Base-by-base conservation (phyloP, 2,329 filamentous ascomycete species). In the Septoria linicola region DNA sequence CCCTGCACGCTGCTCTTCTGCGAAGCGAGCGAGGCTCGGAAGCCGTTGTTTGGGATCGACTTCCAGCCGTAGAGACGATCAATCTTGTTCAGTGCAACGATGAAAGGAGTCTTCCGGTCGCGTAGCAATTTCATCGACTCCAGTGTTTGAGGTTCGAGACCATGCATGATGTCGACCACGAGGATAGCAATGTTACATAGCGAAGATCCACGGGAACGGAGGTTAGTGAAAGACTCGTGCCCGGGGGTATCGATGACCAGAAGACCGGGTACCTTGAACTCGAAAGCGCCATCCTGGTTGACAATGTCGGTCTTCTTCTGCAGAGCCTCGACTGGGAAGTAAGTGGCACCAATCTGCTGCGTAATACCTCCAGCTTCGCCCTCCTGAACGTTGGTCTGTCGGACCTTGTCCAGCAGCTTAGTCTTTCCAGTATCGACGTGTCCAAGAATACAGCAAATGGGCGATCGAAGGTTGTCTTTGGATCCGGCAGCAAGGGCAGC, bases 351-450 rank as follows among this genome's bases (percentile, higher is more conserved):
- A 68, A 99, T 99, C 74, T 99, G 93, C 75, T 99, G 93, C 6
- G 93, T 99, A 67, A 99, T 99, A 84, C 93, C 93, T 79, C 93
- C 95, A 34, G 93, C 95, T 81, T 99, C 93, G 66, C 93, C 93
- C 74, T 97, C 93, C 69, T 99, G 95, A 30, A 99, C 93, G 68
- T 99, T 97, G 51, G 93, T 97, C 73, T 96, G 90, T 66, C 93
- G 88, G 67, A 99, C 89, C 78, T 99, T 99, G 79, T 99, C 93
- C 52, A 99, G 81, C 58, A 99, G 79, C 77, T 97, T 99, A n/a
- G 93, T 99, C 78, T 99, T 99, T 71, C 93, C 93, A 39, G 95
- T 99, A 84, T 99, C 93, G 82, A 99, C 93, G 82, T 99, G 93
- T 66, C 93, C 93, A 59, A 99, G 83, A 81, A 99, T 99, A 86